Conservation (phyloP, 164 flowering plant species). For the Kingdonia uniflora region DNA sequence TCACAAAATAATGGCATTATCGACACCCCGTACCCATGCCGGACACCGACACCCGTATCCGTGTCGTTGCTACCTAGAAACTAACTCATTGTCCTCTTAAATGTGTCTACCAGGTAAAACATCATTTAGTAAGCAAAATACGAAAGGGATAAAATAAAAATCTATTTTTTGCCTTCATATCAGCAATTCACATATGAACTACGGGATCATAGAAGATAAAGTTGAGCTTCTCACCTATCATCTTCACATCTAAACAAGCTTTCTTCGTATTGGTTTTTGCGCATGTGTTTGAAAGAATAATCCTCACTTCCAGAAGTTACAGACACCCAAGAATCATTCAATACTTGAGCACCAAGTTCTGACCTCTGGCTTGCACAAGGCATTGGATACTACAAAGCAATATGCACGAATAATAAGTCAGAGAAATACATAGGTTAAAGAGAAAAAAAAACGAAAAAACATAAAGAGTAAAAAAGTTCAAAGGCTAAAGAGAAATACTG, state of each 20-base stretch:
- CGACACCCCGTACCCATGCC: too few relatives aligned
- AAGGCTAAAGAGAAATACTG: background rate
- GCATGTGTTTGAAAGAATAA: slow-evolving; percentile 97
- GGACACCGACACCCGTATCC: too few relatives aligned
- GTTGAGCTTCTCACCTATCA: slow-evolving; percentile 53
- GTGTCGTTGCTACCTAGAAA: too few relatives aligned
- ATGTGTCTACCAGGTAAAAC: too few relatives aligned
- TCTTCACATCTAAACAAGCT: slow-evolving; percentile 97
- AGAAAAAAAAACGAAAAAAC: too few relatives aligned
- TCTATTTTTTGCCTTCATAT: background rate
- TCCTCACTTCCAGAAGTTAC: slow-evolving; percentile 99
- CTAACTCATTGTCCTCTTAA: too few relatives aligned
- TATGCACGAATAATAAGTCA: slow-evolving; percentile 5
- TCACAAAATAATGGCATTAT: too few relatives aligned
- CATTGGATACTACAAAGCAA: slow-evolving; percentile 61
- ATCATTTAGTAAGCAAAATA: too few relatives aligned
- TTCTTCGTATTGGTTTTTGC: slow-evolving; percentile 97
- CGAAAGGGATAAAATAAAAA: too few relatives aligned
- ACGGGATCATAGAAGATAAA: background rate
- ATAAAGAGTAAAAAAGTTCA: too few relatives aligned
- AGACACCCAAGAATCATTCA: slow-evolving; percentile 97
- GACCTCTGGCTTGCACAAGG: slow-evolving; percentile 81
- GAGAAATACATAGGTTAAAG: background rate
- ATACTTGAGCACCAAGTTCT: slow-evolving; percentile 66
- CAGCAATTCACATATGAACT: background rate